Percentiles rank a stretch among this genome's conserved stretches.
Conservation (phyloP, 2,329 filamentous ascomycete species). For the Beauveria bassiana region DNA sequence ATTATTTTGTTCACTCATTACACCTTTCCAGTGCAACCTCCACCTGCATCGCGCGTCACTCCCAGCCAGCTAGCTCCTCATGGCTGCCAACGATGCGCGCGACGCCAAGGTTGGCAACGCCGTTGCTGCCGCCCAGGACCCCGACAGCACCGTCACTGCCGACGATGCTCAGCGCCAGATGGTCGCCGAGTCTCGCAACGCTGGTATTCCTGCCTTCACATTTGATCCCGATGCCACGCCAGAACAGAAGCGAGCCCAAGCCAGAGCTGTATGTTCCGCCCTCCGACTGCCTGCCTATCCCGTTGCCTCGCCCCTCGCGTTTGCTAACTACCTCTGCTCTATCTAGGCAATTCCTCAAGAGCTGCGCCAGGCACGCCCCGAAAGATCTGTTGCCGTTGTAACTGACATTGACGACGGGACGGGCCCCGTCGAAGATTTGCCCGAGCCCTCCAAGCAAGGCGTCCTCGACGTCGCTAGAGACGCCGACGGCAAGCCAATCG, state of each 20-base stretch:
- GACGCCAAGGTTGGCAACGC: slow-evolving; percentile 9
- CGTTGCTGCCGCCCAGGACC: slow-evolving; percentile 49
- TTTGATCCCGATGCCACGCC: slow-evolving; percentile 82
- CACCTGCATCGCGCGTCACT: neutral
- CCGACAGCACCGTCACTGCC: slow-evolving; percentile 58
- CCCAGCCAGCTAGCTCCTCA: neutral
- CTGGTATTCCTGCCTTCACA: slow-evolving; percentile 70
- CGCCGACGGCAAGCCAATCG: slow-evolving; percentile 38
- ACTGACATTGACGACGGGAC: slow-evolving; percentile 73
- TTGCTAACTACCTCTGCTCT: neutral
- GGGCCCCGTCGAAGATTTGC: slow-evolving; percentile 66
- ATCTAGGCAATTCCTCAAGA: slow-evolving; percentile 30
- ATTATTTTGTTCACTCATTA: neutral
- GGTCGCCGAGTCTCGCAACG: slow-evolving; percentile 68
- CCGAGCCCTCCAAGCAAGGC: slow-evolving; percentile 62
- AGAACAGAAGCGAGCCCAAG: slow-evolving; percentile 77
- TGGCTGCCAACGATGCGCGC: slow-evolving; percentile 8
- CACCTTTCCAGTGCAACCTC: neutral
- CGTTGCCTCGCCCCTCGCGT: neutral
- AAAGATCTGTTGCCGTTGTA: slow-evolving; percentile 61
- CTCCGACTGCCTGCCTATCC: neutral
- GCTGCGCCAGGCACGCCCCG: slow-evolving; percentile 25
- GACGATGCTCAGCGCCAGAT: slow-evolving; percentile 67
- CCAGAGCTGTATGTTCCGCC: slow-evolving; percentile 57
- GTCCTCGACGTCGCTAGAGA: slow-evolving; percentile 50